Conservation (phyloP, 1,284 basidiomycete genomes). For the Naganishia cerealis region DNA sequence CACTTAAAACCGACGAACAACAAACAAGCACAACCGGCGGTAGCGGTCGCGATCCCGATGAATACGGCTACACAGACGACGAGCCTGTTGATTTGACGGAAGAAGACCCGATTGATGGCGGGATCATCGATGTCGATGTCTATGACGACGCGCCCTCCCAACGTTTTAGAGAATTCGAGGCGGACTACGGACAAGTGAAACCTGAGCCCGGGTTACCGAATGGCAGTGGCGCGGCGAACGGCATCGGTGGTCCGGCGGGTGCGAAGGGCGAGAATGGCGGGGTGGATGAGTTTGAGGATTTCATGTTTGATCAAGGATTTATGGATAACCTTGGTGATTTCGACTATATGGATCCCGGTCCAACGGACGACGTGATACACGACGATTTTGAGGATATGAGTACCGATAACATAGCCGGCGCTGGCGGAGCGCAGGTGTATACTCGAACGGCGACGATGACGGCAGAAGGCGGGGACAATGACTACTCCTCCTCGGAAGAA, state of each 20-base stretch:
- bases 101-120: constrained; percentile 23
- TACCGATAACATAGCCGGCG: background rate
- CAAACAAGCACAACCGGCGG: background rate
- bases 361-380: background rate
- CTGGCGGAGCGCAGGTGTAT: background rate
- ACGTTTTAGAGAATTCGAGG: constrained; percentile 20
- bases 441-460: constrained; percentile 1
- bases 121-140: constrained; percentile 22
- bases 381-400: background rate
- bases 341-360: constrained; percentile 18
- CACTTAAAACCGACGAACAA: constrained; percentile 1
- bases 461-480: constrained; percentile 1
- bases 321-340: constrained; percentile 24
- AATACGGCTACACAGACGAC: constrained; percentile 16
- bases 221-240: background rate
- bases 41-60: background rate
- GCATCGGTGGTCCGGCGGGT: background rate
- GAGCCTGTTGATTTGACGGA: constrained; percentile 23
- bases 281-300: constrained; percentile 25
- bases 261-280: background rate
- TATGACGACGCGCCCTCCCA: constrained; percentile 27
- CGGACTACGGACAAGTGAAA: constrained; percentile 26
- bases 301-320: constrained; percentile 27
- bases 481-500: constrained; percentile 7
- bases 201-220: constrained; percentile 1